Base-by-base conservation (phyloP, 2,329 filamentous ascomycete species). In the Coniochaeta sp. region DNA sequence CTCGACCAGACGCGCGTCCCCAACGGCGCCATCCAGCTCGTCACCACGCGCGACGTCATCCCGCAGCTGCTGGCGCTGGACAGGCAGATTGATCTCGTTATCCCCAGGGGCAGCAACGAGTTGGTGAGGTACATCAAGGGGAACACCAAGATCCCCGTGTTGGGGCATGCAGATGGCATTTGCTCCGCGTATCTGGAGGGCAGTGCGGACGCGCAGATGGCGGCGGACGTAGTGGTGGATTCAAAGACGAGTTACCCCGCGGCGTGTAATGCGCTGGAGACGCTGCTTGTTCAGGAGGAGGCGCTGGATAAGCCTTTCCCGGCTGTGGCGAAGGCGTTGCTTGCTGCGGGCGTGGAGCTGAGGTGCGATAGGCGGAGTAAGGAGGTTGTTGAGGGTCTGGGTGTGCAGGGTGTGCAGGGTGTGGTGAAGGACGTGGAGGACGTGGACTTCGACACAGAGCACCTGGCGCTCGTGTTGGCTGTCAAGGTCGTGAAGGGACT, bases 211-310 rank as follows among this genome's bases (percentile, higher is more conserved):
- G 70, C 76, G 33, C 72, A 78, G 40, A 85, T 89, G 71, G 89
- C 90, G 12, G 78, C 81, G 18, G 82, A 82, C 55, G 86, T 96
- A 51, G 75, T 97, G 47, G 76, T 96, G 51, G 94, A 99, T 71
- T 87, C 92, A 46, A 99, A 99, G 72, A 91, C 88, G 24, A 88
- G 86, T 68, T 99, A 99, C 65, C 90, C 92, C 1, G 94, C 94
- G 32, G 94, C 92, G 13, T 99, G 94, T 18, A 99, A 99, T 72
- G 85, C 87, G 38, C 72, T 91, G n/a, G 94, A 99, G 71, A 95
- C 91, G 1, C 78, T 99, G 9, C 81, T 99, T 16, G 87, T 97
- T 4, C 85, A 96, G 60, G 78, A 88, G 55, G 71, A 79, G 14
- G 85, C 85, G 1, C 74, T 96, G 3, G 65, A 69, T 28, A 85